A percentile compares a stretch with the other conserved stretches of the same genome.
phyloP scores from a whole-genome alignment of 148 eudicot species.

The Vaccinium vitisidaea region DNA sequence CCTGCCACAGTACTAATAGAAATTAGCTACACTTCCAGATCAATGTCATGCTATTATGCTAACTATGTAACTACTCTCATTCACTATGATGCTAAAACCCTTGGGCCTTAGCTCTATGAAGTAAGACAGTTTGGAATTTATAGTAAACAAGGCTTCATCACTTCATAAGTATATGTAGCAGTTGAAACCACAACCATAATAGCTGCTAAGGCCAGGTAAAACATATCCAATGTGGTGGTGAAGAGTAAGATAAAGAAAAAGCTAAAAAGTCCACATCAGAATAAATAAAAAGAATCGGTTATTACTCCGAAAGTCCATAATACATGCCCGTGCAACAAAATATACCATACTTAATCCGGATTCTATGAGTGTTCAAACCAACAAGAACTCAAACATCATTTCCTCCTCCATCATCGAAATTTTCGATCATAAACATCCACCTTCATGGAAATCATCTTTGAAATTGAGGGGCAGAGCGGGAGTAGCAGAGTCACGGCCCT shows the following conservation, averaged over 20 bases:
- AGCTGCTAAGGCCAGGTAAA: neutral
- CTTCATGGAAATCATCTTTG: neutral
- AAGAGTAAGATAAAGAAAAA: neutral
- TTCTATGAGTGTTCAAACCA: neutral
- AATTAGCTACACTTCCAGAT: slow-evolving; percentile 17
- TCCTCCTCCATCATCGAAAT: neutral
- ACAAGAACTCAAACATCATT: slow-evolving; percentile 11
- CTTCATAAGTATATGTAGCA: neutral
- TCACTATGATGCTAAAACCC: neutral
- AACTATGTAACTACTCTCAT: slow-evolving; percentile 12
- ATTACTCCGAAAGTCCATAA: neutral
- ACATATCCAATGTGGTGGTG: slow-evolving; percentile 2
- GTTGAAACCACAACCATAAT: neutral
- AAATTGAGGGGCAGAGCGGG: neutral
- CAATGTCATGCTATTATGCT: neutral
- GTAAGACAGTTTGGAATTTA: neutral
- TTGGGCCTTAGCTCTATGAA: neutral
- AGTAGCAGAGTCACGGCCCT: neutral
- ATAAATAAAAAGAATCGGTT: too few species aligned
- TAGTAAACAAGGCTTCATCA: neutral
- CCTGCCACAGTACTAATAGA: slow-evolving; percentile 43
- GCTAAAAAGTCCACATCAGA: neutral
- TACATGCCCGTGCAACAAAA: neutral
- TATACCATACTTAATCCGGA: neutral
- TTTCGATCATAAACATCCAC: neutral